phyloP scores from a whole-genome alignment of 352 stramenopile species.

The Elongisporangium undulatum region DNA sequence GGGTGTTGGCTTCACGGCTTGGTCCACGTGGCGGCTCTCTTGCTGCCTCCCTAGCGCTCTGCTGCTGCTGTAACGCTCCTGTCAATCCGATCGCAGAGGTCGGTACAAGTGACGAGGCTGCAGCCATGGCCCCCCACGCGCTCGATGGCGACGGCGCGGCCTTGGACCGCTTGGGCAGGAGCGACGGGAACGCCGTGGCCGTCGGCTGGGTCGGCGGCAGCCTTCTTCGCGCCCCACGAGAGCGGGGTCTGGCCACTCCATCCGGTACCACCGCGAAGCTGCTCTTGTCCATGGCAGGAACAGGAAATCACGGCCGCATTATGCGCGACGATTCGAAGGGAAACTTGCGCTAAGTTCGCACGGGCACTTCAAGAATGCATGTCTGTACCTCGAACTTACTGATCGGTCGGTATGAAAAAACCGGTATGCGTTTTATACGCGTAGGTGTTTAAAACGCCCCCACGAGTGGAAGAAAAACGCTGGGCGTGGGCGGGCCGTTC shows the following conservation, averaged over 20 bases:
- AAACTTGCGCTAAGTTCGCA: background rate
- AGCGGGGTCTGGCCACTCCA: constrained; percentile 18
- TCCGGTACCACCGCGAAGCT: background rate
- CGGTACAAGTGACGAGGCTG: background rate
- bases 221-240: constrained; percentile 25
- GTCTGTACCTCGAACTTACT: no score
- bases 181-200: constrained; percentile 11
- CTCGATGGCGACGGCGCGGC: background rate
- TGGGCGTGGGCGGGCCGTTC: constrained; percentile 12
- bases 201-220: constrained; percentile 3
- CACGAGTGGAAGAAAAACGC: constrained; percentile 15
- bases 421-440: background rate
- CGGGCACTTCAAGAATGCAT: no score
- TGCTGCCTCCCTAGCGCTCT: no score
- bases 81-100: background rate
- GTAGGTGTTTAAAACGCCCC: background rate
- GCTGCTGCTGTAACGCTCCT: background rate
- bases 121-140: background rate
- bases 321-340: background rate
- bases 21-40: background rate
- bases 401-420: background rate
- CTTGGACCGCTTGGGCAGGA: constrained; percentile 3
- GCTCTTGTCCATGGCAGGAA: background rate
- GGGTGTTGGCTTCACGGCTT: background rate
- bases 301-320: background rate